These are phyloP conservation scores for Chaetoscypha palmicola DNA, from an alignment of 2,329 filamentous ascomycete genomes.

Conservation along the genomic window DNA sequence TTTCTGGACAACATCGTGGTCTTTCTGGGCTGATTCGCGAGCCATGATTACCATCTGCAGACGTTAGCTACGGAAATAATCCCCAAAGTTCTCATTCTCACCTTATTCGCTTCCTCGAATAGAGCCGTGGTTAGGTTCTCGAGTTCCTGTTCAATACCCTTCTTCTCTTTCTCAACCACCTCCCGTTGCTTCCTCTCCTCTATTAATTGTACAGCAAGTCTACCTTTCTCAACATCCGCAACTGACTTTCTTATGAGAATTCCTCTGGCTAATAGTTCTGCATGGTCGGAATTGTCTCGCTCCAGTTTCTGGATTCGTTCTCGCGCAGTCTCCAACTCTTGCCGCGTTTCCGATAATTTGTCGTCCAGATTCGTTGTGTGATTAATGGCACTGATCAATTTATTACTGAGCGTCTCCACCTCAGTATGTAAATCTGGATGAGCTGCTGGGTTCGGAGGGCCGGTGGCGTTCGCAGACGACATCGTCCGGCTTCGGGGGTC, in stretches of 20 bases:
- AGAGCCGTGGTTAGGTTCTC: constrained; percentile 84
- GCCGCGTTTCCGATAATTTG: constrained; percentile 70
- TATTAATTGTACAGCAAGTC: constrained; percentile 49
- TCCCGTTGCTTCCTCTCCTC: constrained; percentile 61
- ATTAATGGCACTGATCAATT: constrained; percentile 96
- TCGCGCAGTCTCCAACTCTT: constrained; percentile 70
- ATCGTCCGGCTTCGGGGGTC: constrained; percentile 51
- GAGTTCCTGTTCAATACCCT: constrained; percentile 83
- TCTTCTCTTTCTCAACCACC: constrained; percentile 70
- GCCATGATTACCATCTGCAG: constrained; percentile 88
- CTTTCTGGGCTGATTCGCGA: constrained; percentile 79
- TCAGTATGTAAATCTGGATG: constrained; percentile 59
- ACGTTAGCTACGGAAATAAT: constrained; percentile 84
- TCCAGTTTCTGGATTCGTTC: constrained; percentile 65
- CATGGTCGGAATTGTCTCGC: constrained; percentile 51
- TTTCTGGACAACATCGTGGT: constrained; percentile 72
- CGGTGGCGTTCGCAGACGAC: constrained; percentile 37
- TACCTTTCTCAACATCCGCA: constrained; percentile 64
- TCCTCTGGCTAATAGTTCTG: constrained; percentile 62
- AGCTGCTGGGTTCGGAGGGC: constrained; percentile 33
- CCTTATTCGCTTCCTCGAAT: constrained; percentile 96
- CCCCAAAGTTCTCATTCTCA: too few species aligned
- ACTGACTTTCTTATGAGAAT: constrained; percentile 68
- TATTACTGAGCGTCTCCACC: constrained; percentile 85
- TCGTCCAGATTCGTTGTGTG: constrained; percentile 91